Base-by-base conservation (phyloP, 176 grass and related monocot species). In the Leersia perrieri region DNA sequence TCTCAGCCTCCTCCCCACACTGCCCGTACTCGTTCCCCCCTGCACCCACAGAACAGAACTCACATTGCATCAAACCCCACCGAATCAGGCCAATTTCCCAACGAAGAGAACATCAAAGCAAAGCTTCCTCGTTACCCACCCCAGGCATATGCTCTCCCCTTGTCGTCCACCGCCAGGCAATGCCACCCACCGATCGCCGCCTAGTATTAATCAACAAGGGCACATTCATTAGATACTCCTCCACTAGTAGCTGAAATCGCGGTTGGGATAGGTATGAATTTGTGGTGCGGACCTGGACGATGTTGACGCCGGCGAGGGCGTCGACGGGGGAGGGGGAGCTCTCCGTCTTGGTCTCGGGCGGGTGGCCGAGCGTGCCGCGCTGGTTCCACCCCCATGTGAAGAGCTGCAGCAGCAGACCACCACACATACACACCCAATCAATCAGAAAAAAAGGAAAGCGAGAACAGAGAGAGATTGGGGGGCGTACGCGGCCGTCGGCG, bases 381-480 rank as follows among this genome's bases (percentile, higher is more conserved):
- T 95, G 92, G 68, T 98, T 98, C 96, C 96, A 98, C 22, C 96
- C 96, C 96, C 96, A 98, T 40, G 96, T 98, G 73, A 95, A 98
- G 62, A 98, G 83, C 96, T 98, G 75, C 66, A 51, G 45, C 81
- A 55, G n/a, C 28, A 53, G 23, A 38, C 23, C n/a, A n/a, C n/a
- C n/a, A n/a, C n/a, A n/a, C n/a, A n/a, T n/a, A n/a, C n/a, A n/a
- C n/a, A n/a, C n/a, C n/a, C n/a, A n/a, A n/a, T n/a, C n/a, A n/a
- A n/a, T n/a, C n/a, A n/a, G 60, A 28, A 40, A 57, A 15, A n/a
- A 68, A 73, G 7, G 31, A 60, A 20, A 33, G 65, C n/a, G 31
- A 8, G 49, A 15, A 51, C 47, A 57, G 5, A 8, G 47, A 20
- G n/a, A n/a, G n/a, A n/a, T n/a, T 7, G 16, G 15, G 15, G 30